Conservation (phyloP, 306 rosid genomes). For the Lathyrus oleraceus region DNA sequence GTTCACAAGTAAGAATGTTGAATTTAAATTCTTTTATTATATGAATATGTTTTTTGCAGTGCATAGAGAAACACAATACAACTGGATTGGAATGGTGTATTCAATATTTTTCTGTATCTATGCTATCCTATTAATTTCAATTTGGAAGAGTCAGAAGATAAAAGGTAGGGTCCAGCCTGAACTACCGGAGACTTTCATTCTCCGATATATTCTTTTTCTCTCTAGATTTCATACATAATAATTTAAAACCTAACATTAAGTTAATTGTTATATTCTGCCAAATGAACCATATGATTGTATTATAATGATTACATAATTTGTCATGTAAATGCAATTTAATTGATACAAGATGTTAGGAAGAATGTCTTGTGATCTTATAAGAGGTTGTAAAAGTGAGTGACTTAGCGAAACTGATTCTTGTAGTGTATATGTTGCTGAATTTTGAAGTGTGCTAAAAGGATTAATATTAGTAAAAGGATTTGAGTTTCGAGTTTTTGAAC, state of each 20-base stretch:
- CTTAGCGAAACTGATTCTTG: no score
- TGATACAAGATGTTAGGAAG: no score
- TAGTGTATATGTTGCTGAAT: no score
- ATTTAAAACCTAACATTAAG: background rate
- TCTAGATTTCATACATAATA: background rate
- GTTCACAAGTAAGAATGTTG: conserved; percentile 38
- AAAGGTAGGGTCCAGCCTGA: conserved; percentile 45
- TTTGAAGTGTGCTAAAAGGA: no score
- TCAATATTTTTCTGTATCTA: conserved; percentile 9
- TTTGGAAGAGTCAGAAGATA: conserved; percentile 54
- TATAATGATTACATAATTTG: no score
- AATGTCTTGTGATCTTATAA: no score
- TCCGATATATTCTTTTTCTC: conserved; percentile 54
- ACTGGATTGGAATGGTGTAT: conserved; percentile 29
- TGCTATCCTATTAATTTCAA: conserved; percentile 23
- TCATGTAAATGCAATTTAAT: no score
- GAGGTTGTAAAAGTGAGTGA: no score
- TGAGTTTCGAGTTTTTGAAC: no score
- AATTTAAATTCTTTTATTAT: conserved; percentile 13
- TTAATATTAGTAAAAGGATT: no score
- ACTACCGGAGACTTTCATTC: conserved; percentile 74
- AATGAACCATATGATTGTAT: no score
- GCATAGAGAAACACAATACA: conserved; percentile 41
- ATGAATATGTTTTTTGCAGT: background rate
- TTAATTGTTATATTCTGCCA: background rate